Evolutionary conservation across 805 yeast species (phyloP).

Genomic region (Vanderwaltozyma verrucispora): DNA sequence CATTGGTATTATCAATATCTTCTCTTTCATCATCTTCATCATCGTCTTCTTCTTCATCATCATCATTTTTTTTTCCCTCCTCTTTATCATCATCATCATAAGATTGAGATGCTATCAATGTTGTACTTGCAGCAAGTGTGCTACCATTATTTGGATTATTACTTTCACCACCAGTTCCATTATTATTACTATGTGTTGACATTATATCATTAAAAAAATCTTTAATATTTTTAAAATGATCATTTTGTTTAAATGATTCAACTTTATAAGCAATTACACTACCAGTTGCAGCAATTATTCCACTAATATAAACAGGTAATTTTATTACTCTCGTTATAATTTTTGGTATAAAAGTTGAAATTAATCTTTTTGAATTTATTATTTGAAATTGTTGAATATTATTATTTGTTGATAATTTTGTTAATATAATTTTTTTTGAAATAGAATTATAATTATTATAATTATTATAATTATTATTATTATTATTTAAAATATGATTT

Average conservation of each 20-base stretch:
- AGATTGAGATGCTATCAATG: slow-evolving; percentile 15
- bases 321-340: slow-evolving; percentile 44
- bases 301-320: slow-evolving; percentile 77
- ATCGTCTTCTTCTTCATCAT: slow-evolving; percentile 28
- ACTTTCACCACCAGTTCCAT: slow-evolving; percentile 37
- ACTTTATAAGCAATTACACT: slow-evolving; percentile 87
- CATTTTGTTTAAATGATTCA: slow-evolving; percentile 53
- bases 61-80: slow-evolving; percentile 29
- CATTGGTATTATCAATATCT: slow-evolving; percentile 49
- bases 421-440: too few species aligned
- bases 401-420: too few species aligned
- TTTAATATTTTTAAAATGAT: slow-evolving; percentile 48
- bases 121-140: slow-evolving; percentile 20
- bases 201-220: slow-evolving; percentile 47
- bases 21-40: slow-evolving; percentile 45
- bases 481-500: too few species aligned
- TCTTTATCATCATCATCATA: slow-evolving; percentile 33
- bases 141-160: slow-evolving; percentile 38
- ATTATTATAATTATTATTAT: too few species aligned
- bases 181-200: slow-evolving; percentile 21
- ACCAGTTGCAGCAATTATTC: slow-evolving; percentile 90
- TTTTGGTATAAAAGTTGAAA: slow-evolving; percentile 36
- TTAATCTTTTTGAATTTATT: slow-evolving; percentile 8
- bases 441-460: too few species aligned
- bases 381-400: too few species aligned